phyloP scores from a whole-genome alignment of 164 flowering plant species.

The Vitis amurensis region DNA sequence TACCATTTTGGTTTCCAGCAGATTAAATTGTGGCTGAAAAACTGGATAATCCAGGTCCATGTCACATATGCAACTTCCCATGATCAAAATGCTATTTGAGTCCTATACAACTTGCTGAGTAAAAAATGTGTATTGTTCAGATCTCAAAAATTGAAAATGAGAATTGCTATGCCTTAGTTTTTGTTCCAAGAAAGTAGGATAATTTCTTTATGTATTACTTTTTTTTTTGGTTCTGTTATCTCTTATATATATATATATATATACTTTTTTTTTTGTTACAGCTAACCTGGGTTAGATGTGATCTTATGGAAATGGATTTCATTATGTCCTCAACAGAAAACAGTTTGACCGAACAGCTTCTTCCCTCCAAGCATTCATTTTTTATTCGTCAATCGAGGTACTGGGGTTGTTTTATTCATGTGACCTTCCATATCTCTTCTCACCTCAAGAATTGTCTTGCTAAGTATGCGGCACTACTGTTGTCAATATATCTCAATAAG shows the following conservation, averaged over 20 bases:
- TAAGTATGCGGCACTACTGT: neutral
- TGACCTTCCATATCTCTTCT: neutral
- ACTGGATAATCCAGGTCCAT: no score
- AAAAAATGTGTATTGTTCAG: no score
- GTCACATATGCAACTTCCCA: neutral
- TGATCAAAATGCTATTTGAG: neutral
- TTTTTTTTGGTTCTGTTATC: neutral
- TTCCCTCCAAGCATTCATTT: conserved; percentile 24
- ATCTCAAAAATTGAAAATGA: no score
- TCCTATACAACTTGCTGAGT: neutral
- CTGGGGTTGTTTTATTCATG: neutral
- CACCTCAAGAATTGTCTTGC: conserved; percentile 1
- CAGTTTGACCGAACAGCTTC: conserved; percentile 32
- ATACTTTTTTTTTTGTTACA: conserved; percentile 4
- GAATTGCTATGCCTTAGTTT: neutral
- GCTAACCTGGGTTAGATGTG: conserved; percentile 29
- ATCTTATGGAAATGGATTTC: conserved; percentile 29
- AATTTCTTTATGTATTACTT: neutral
- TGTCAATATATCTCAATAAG: no score
- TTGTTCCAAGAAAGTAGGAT: neutral
- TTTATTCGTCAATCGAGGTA: conserved; percentile 75
- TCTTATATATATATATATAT: neutral
- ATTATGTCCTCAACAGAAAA: conserved; percentile 20
- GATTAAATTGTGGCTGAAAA: no score
- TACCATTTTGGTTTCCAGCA: no score